Evolutionary conservation across 2,329 filamentous ascomycete species (phyloP).

Genomic region (Aspergillus pseudotamarii): DNA sequence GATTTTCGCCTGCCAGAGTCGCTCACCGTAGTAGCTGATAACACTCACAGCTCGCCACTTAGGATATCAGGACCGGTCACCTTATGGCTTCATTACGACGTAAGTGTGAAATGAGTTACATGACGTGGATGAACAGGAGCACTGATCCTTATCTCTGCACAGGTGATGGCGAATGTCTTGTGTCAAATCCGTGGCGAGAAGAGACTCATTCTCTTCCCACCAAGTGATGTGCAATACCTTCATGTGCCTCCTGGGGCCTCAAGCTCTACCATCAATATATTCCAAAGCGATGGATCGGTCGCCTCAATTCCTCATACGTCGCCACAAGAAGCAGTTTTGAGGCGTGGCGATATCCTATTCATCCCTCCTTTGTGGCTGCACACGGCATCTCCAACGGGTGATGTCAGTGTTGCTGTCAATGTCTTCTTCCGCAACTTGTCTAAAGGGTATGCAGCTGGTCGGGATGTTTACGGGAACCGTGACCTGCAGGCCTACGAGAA

Average conservation of each 20-base stretch:
- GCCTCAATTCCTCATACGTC: slow-evolving; percentile 65
- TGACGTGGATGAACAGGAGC: not conserved
- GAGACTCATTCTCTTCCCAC: slow-evolving; percentile 75
- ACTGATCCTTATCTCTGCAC: slow-evolving; percentile 8
- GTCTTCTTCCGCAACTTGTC: slow-evolving; percentile 79
- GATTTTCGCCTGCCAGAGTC: slow-evolving; percentile 72
- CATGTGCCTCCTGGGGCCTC: slow-evolving; percentile 76
- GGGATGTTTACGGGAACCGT: slow-evolving; percentile 85
- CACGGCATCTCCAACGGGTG: slow-evolving; percentile 53
- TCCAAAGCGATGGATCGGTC: slow-evolving; percentile 49
- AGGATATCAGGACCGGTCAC: slow-evolving; percentile 78
- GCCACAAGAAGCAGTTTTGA: slow-evolving; percentile 67
- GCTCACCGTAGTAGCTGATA: slow-evolving; percentile 61
- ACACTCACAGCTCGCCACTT: slow-evolving; percentile 75
- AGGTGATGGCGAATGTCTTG: slow-evolving; percentile 86
- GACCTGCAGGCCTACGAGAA: slow-evolving; percentile 85
- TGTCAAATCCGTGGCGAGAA: slow-evolving; percentile 78
- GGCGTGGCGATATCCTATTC: slow-evolving; percentile 76
- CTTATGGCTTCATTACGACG: slow-evolving; percentile 91
- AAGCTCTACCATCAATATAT: slow-evolving; percentile 76
- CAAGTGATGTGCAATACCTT: slow-evolving; percentile 70
- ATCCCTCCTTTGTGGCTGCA: slow-evolving; percentile 85
- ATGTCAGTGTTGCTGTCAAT: slow-evolving; percentile 77
- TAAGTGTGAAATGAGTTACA: slow-evolving; percentile 34
- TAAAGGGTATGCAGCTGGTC: slow-evolving; percentile 69